Base-by-base conservation (phyloP, 2,329 filamentous ascomycete genomes). In the Aaosphaeria pasadenensis region DNA sequence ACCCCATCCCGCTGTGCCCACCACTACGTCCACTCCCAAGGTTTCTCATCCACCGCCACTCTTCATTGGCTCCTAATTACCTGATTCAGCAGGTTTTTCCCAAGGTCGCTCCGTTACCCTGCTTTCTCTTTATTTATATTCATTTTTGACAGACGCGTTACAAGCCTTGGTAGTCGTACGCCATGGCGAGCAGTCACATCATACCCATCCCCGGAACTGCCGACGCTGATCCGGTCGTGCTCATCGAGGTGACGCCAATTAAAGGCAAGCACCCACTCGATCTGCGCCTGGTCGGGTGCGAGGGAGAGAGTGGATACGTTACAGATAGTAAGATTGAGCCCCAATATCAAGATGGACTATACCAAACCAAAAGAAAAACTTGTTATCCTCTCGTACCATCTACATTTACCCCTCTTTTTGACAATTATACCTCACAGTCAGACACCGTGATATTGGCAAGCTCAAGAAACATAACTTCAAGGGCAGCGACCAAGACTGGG, bases 251-350 rank as follows among this genome's bases (percentile, higher is more conserved):
- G 57, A 78, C 84, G 48, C 74, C 74, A 2, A 71, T 78, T 24
- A 64, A 77, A 68, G 64, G 74, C n/a, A 70, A 74, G 33, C 76
- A 75, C 48, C 76, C 78, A 1, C 71, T 90, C 30, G 85, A 89
- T 66, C 67, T 88, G 42, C 84, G 83, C 62, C 68, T 91, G 30
- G 75, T 86, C 32, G 87, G 80, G 32, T 89, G 86, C 30, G 87
- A 91, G 59, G 82, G 83, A 46, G 77, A 80, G 47, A 77, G 76
- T 42, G 78, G 83, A 5, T 88, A 84, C 68, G 72, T 77, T 39
- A 69, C 76, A 47, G 76, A 76, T 52, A 69, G 84, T 86, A 74
- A 77, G 81, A 77, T 54, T 58, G 48, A 24, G 17, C 48, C 48
- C 52, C 51, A 43, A 44, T 52, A 50, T 50, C 45, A 42, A 43